Evolutionary conservation across 176 grass and related monocot genomes (phyloP), one percentile per base, ranked within the genome.

Genomic region (Oryza glaberrima): DNA sequence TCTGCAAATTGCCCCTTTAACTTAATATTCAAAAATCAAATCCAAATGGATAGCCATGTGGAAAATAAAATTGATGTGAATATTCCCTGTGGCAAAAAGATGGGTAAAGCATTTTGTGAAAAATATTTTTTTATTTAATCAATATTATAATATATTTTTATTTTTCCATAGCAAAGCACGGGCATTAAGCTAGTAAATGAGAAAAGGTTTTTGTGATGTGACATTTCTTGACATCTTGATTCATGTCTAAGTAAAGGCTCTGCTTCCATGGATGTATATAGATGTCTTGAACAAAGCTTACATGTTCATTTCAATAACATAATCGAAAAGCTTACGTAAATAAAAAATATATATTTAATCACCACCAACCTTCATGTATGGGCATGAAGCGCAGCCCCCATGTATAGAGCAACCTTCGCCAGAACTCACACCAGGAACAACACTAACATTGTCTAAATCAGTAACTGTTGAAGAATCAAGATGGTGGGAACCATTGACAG

Each of bases 401-500:
- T 98, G 91, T 77, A 98, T 98, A 80, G 95, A 98, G 80, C 95
- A 98, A 77, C 95, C 95, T 92, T 98, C 95, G 77, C 85, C 89
- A 80, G 89, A 80, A 72, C 69, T 73, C 73, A 98, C 91, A 84
- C 95, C 95, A 88, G 95, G 95, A 43, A 98, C 89, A 81, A 98
- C 67, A 85, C 41, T 80, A 64, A 94, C 81, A 70, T 90, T 86
- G 77, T 86, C 72, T 25, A 93, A 69, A 91, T 86, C 79, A 67
- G 19, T 88, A 66, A 45, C 28, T 76, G 49, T 69, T 38, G 65
- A 68, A 86, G 86, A 89, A 66, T 71, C 46, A 41, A 76, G n/a
- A 76, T 76, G 76, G 63, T 92, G 69, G 20, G 89, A 86, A 56
- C 77, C 82, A 81, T 87, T 80, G 23, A 67, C 28, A 11, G 90